phyloP scores from a whole-genome alignment of 345 rosid species.

The Eucalyptus pauciflora region DNA sequence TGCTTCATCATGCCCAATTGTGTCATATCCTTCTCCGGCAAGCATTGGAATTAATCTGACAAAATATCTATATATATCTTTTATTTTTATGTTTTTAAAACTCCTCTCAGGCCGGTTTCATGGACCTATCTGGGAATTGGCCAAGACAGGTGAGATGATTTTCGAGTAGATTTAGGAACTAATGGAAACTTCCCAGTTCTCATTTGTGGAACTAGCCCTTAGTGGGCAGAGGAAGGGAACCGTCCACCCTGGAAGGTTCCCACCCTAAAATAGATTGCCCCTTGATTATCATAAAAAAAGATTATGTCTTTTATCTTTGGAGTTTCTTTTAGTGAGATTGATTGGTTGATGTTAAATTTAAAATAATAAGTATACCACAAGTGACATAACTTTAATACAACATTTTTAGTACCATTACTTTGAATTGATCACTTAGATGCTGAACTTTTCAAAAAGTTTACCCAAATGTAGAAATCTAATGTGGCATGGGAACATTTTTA shows the following conservation, averaged over 20 bases:
- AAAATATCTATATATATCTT: no score
- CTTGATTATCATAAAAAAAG: neutral
- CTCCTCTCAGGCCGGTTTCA: rapidly evolving
- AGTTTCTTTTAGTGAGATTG: neutral
- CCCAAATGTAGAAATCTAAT: neutral
- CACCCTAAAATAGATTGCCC: neutral
- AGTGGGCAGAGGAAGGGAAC: neutral
- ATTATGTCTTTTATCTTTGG: neutral
- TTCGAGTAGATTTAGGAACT: no score
- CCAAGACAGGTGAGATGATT: rapidly evolving
- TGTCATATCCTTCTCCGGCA: neutral
- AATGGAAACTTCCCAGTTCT: no score
- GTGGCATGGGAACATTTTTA: no score
- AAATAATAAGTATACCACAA: neutral
- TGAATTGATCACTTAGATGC: neutral
- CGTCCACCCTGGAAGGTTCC: neutral
- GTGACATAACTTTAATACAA: no score
- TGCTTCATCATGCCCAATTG: neutral
- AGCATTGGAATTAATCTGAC: no score
- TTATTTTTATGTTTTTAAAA: no score
- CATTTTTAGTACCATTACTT: neutral
- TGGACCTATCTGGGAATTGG: no score
- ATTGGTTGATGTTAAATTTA: neutral
- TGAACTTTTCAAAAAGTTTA: neutral
- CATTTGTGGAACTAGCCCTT: no score